A percentile compares a stretch with the other conserved stretches of the same genome.
Evolutionary conservation across 2,329 filamentous ascomycete species (phyloP).

Genomic region (Cordyceps cateniannulata): DNA sequence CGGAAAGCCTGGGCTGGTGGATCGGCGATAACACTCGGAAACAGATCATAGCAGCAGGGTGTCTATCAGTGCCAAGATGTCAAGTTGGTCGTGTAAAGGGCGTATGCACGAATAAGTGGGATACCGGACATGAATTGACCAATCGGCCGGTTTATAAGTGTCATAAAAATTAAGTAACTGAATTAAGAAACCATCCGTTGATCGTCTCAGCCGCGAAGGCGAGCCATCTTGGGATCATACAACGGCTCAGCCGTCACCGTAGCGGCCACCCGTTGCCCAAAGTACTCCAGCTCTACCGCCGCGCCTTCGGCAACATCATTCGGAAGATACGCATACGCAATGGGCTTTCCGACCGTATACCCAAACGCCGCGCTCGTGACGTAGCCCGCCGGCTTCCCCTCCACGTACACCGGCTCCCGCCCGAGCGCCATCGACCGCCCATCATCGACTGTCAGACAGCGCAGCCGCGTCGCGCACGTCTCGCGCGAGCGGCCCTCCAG

Average conservation of each 20-base stretch:
- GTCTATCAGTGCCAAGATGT: no score
- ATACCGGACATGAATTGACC: no score
- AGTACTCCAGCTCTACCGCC: constrained; percentile 54
- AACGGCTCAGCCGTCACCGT: constrained; percentile 47
- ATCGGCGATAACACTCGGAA: not conserved
- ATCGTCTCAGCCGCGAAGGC: constrained; percentile 9
- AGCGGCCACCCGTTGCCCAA: constrained; percentile 46
- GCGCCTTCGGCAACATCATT: constrained; percentile 38
- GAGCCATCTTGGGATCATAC: constrained; percentile 21
- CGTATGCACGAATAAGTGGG: no score
- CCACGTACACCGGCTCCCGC: constrained; percentile 53
- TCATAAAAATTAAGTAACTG: not conserved
- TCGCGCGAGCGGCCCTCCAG: constrained; percentile 35
- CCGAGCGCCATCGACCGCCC: constrained; percentile 50
- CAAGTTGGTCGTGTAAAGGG: no score
- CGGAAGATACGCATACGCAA: constrained; percentile 54
- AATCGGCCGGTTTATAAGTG: not conserved
- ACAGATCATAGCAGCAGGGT: not conserved
- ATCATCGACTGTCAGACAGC: constrained; percentile 50
- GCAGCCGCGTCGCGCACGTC: constrained; percentile 28
- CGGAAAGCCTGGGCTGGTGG: not conserved
- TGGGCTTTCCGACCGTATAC: constrained; percentile 50
- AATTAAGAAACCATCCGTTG: not conserved
- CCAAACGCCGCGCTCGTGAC: constrained; percentile 56
- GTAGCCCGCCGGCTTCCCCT: constrained; percentile 45